Base-by-base conservation (phyloP, 2,329 filamentous ascomycete genomes). In the Aspergillus pseudotamarii region DNA sequence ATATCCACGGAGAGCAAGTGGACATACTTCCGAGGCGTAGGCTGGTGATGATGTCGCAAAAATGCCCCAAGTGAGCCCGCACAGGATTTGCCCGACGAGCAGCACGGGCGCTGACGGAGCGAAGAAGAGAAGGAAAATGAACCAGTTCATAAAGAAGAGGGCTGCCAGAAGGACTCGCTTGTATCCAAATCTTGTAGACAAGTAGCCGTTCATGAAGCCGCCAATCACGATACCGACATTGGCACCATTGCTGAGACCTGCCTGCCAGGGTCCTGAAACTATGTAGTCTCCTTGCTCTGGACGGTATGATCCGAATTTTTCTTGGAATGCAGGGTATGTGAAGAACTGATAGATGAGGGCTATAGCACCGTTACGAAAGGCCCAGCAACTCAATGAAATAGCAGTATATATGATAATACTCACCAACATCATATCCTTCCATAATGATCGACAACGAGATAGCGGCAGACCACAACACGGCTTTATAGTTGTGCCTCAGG, bases 51-150 rank as follows among this genome's bases (percentile, higher is more conserved):
- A 63, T 21, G 71, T 73, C 3, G 71, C 70, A 41, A 75, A 76
- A 8, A 76, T 70, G 45, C 75, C 75, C 75, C 75, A 76, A 1
- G 78, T 75, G n/a, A 81, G 67, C 34, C 79, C 78, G 60, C 81
- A 84, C 12, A 86, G 70, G 63, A 85, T 74, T 59, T 83, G 76
- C 6, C 81, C 82, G 6, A 81, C 75, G 2, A 84, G 71, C 38
- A 84, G 72, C 16, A 81, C 75, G 32, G 78, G 71, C 8, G 82
- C 75, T 26, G 75, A 81, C 9, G 77, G 77, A 0, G 83, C 81
- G 58, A 85, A 85, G 74, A 85, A 82, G 36, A 78, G 75, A 62
- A 85, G 75, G 66, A 84, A 85, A 68, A 85, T 79, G 65, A 82
- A 82, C 11, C 68, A 77, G 6, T 74, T 71, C 36, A 85, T 70